Percentiles rank a stretch among this genome's conserved stretches.
Evolutionary conservation across 2,329 filamentous ascomycete species (phyloP).

Genomic region (Teratosphaeria pseudoeucalypti): DNA sequence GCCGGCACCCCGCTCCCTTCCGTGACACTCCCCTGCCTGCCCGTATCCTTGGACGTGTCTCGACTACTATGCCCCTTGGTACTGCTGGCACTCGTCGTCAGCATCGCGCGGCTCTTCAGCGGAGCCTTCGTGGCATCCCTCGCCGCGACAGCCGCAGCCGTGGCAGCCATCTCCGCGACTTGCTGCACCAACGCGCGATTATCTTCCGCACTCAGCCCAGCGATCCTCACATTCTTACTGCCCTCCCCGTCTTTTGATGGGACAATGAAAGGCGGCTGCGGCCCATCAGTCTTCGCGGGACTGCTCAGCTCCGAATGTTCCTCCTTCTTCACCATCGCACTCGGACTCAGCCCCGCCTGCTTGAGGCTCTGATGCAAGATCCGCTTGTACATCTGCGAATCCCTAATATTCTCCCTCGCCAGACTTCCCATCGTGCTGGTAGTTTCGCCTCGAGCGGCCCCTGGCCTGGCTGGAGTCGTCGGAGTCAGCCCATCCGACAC

Average conservation of each 20-base stretch:
- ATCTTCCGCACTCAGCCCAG: constrained; percentile 69
- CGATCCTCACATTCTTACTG: constrained; percentile 36
- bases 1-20: constrained; percentile 5
- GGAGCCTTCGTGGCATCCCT: constrained; percentile 55
- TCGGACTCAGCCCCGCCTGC: constrained; percentile 57
- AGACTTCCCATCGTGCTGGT: constrained; percentile 27
- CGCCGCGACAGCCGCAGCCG: constrained; percentile 76
- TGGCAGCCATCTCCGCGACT: constrained; percentile 87
- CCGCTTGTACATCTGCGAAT: constrained; percentile 82
- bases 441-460: constrained; percentile 12
- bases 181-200: constrained; percentile 73
- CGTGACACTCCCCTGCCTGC: background rate
- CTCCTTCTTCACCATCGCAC: constrained; percentile 6
- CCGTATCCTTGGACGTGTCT: background rate
- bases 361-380: constrained; percentile 84
- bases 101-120: constrained; percentile 40
- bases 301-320: constrained; percentile 2
- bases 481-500: background rate
- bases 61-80: background rate
- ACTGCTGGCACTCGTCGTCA: constrained; percentile 8
- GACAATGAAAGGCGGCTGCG: constrained; percentile 49
- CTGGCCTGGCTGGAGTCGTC: background rate
- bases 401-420: constrained; percentile 60
- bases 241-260: constrained; percentile 54
- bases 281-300: constrained; percentile 10